phyloP scores from a whole-genome alignment of 805 yeast species.

The Wickerhamiella sergipiensis region DNA sequence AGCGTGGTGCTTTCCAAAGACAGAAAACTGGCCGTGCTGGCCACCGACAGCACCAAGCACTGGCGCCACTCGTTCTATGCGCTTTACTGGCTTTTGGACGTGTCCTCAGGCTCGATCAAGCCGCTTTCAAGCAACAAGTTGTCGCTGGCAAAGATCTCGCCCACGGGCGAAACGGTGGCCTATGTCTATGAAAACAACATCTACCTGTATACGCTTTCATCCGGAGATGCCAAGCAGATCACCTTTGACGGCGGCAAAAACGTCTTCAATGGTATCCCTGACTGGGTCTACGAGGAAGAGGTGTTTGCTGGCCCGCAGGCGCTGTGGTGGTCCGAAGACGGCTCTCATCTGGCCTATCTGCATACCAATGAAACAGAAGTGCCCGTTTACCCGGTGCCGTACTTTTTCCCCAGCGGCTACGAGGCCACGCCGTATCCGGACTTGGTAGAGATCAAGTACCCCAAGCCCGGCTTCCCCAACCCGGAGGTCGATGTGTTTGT shows the following conservation, averaged over 20 bases:
- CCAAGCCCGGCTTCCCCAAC: constrained; percentile 70
- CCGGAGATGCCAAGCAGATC: constrained; percentile 30
- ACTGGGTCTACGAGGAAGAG: constrained; percentile 92
- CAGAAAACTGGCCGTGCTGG: constrained; percentile 38
- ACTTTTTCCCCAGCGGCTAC: constrained; percentile 35
- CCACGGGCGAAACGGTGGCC: constrained; percentile 51
- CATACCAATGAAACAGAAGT: constrained; percentile 63
- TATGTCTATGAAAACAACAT: constrained; percentile 59
- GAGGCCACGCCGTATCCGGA: constrained; percentile 41
- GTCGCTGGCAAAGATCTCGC: constrained; percentile 62
- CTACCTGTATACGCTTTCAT: constrained; percentile 31
- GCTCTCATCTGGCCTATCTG: constrained; percentile 48
- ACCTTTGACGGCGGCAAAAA: constrained; percentile 59
- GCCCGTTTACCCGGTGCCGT: constrained; percentile 60
- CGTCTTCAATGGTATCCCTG: constrained; percentile 78
- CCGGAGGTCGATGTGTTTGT: constrained; percentile 48
- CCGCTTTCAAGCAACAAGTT: constrained; percentile 22
- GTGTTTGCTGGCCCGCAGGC: constrained; percentile 58
- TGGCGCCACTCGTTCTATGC: constrained; percentile 63
- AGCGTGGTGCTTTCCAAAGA: constrained; percentile 32
- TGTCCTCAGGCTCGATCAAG: constrained; percentile 25
- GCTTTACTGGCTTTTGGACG: constrained; percentile 47
- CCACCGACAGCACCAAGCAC: constrained; percentile 35
- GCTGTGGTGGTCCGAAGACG: constrained; percentile 79
- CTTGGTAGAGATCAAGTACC: constrained; percentile 52